Evolutionary conservation across 345 rosid species (phyloP), one percentile per base, ranked within the genome.

Genomic region (Aquilaria malaccensis): DNA sequence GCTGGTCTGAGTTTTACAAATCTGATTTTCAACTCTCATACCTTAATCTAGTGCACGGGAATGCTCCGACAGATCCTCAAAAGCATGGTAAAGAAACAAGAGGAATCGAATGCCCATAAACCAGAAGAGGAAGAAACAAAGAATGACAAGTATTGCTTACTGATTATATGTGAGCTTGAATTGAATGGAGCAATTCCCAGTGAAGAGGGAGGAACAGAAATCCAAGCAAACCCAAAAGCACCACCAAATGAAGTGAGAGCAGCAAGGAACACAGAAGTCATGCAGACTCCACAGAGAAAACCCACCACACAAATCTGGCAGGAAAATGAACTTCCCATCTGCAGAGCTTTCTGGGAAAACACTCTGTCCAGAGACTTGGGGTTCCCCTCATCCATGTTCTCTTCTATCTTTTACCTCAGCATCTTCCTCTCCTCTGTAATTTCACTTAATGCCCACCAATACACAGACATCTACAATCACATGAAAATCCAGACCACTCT

Each of bases 271-370:
- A 94, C 68, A 55, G 96, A 81, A 59, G 97, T 80, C 63, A 94
- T 81, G 58, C 99, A 94, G 45, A 90, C 76, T 51, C 99, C 99
- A 71, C 85, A 80, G 9, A 94, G 89, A 62, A 88, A 80, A 58
- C 97, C 97, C 78, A 88, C 75, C 45, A 90, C 95, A 69, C 97
- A 90, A 37, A 94, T 79, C 72, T 90, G 99, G 63, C 97, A 94
- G 45, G 92, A 76, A 79, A 90, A 88, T 65, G 99, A 94, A 69
- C 67, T 83, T 0, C 97, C 89, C 80, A 88, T 83, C 67, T 86
- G 90, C 69, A 88, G 50, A 60, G 96, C 99, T 68, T 55, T 90
- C 67, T 88, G 96, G 63, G 96, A 90, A 56, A 94, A 77, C 9
- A 85, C 74, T 68, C 86, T 94, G 70, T 94, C 97, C 29, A 94